Percentiles rank a stretch among this genome's conserved stretches.
Conservation (phyloP, 2,329 filamentous ascomycete species). For the Malbranchea cinnamomea region DNA sequence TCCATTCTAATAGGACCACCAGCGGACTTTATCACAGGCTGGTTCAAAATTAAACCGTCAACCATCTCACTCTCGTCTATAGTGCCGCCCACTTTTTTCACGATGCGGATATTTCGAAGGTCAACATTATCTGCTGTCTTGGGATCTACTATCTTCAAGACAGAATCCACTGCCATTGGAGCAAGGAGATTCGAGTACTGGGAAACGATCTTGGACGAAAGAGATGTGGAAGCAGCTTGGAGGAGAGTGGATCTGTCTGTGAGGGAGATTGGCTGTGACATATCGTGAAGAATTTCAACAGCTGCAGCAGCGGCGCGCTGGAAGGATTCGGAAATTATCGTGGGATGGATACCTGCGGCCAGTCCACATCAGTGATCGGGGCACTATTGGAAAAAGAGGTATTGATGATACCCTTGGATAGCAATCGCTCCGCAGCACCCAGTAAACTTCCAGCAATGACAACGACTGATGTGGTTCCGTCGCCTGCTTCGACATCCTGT, state of each 20-base stretch:
- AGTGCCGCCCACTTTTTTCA: slow-evolving; percentile 95
- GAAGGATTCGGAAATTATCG: slow-evolving; percentile 94
- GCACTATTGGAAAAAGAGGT: slow-evolving; percentile 1
- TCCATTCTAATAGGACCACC: slow-evolving; percentile 86
- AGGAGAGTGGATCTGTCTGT: slow-evolving; percentile 78
- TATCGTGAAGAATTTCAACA: slow-evolving; percentile 79
- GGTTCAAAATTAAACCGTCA: slow-evolving; percentile 82
- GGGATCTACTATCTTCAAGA: slow-evolving; percentile 87
- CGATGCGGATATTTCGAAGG: slow-evolving; percentile 84
- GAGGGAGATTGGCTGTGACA: slow-evolving; percentile 87
- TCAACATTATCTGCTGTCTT: slow-evolving; percentile 96
- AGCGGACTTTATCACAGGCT: slow-evolving; percentile 84
- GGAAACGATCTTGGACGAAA: slow-evolving; percentile 97
- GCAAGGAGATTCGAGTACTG: slow-evolving; percentile 90
- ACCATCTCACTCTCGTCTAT: slow-evolving; percentile 98
- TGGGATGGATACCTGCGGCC: slow-evolving; percentile 63
- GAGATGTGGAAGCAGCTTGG: slow-evolving; percentile 90
- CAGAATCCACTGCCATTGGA: slow-evolving; percentile 96
- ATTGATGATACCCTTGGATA: slow-evolving; percentile 53
- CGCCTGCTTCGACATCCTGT: slow-evolving; percentile 95
- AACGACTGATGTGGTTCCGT: slow-evolving; percentile 95
- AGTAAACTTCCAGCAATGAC: slow-evolving; percentile 93
- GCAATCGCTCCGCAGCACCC: slow-evolving; percentile 78
- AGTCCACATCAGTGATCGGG: background rate
- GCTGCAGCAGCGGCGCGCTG: slow-evolving; percentile 83